Percentiles rank a stretch among this genome's conserved stretches.
These are phyloP conservation scores for Linum trigynum DNA, from an alignment of 345 rosid species.

Conservation along the genomic window DNA sequence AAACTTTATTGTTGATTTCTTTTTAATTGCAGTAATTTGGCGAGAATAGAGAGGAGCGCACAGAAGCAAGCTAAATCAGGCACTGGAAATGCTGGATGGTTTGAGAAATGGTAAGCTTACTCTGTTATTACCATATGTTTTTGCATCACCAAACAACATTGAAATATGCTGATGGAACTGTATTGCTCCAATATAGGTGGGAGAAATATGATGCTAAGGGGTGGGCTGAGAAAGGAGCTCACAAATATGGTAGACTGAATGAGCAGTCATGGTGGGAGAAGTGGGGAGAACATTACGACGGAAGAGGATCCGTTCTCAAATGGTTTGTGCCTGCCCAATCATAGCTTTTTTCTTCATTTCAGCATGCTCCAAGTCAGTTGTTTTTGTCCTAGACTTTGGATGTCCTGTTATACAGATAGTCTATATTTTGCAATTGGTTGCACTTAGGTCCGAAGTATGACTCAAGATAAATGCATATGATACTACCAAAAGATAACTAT, in stretches of 20 bases:
- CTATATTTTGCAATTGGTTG: neutral
- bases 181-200: conserved; percentile 55
- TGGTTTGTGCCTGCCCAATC: conserved; percentile 37
- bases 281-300: conserved; percentile 99
- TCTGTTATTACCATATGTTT: conserved; percentile 3
- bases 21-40: conserved; percentile 62
- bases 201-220: conserved; percentile 99
- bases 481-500: neutral
- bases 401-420: neutral
- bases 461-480: neutral
- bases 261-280: conserved; percentile 99
- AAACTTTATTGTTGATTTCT: neutral
- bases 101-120: conserved; percentile 82
- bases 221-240: conserved; percentile 98
- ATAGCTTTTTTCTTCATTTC: neutral
- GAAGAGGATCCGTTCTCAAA: conserved; percentile 95
- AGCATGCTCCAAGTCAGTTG: neutral
- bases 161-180: neutral
- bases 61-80: conserved; percentile 97
- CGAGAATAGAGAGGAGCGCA: conserved; percentile 97
- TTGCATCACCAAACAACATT: neutral
- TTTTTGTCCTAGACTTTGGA: neutral
- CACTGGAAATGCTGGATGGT: conserved; percentile 94
- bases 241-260: conserved; percentile 87
- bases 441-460: neutral